phyloP scores from a whole-genome alignment of 306 rosid species.

The Arachis hypogaea region DNA sequence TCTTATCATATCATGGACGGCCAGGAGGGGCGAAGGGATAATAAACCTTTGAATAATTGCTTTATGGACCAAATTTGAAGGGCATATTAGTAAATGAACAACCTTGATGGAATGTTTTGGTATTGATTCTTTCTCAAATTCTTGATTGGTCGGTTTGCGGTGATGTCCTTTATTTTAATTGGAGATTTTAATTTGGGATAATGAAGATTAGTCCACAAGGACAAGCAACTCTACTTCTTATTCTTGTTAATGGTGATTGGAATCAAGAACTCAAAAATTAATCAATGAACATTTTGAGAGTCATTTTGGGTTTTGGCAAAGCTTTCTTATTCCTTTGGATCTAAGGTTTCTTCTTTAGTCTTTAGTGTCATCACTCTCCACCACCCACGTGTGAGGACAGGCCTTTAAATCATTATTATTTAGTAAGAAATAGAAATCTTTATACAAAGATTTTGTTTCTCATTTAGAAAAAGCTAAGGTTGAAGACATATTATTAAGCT shows the following conservation, averaged over 20 bases:
- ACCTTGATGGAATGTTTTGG: conserved; percentile 42
- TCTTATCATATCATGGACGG: conserved; percentile 30
- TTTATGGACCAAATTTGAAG: conserved; percentile 39
- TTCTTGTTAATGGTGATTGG: conserved; percentile 50
- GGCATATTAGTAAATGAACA: conserved; percentile 49
- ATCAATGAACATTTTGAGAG: conserved; percentile 29
- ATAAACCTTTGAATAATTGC: conserved; percentile 44
- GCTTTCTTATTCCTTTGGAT: conserved; percentile 39
- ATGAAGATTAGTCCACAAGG: conserved; percentile 47
- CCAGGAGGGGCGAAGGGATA: conserved; percentile 35
- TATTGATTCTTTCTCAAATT: conserved; percentile 60
- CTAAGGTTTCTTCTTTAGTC: conserved; percentile 23
- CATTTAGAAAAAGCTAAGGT: not conserved
- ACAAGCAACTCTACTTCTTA: conserved; percentile 49
- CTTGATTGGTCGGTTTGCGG: conserved; percentile 57
- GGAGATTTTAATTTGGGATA: conserved; percentile 10
- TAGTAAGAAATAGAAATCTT: not conserved
- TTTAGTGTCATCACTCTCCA: not conserved
- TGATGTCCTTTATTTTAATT: conserved; percentile 39
- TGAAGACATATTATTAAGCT: not conserved
- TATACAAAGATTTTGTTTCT: not conserved
- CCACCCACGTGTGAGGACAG: conserved; percentile 2
- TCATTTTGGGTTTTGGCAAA: conserved; percentile 27
- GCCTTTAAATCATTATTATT: conserved; percentile 18
- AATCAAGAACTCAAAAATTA: conserved; percentile 30